These are phyloP conservation scores for Psilocybe cubensis DNA, from an alignment of 768 basidiomycete genomes.

Conservation along the genomic window DNA sequence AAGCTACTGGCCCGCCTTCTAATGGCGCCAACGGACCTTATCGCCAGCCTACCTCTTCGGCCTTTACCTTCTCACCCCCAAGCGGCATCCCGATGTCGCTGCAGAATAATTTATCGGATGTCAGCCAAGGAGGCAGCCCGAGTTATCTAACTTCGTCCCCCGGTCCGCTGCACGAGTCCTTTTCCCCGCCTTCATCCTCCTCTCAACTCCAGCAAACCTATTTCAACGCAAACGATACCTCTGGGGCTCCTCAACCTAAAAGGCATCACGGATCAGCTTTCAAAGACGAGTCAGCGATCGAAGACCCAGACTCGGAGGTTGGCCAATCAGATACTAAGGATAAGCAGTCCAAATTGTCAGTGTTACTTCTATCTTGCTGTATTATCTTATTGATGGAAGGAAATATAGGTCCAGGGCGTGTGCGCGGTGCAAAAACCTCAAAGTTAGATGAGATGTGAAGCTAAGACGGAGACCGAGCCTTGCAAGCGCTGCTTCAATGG, in stretches of 20 bases:
- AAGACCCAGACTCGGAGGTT: conserved; percentile 40
- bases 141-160: conserved; percentile 26
- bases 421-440: conserved; percentile 64
- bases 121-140: conserved; percentile 8
- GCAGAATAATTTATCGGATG: conserved; percentile 4
- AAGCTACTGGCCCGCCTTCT: conserved; percentile 8
- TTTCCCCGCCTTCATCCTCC: conserved; percentile 21
- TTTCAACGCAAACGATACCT: conserved; percentile 20
- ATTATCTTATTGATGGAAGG: conserved; percentile 11
- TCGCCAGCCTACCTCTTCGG: conserved; percentile 17
- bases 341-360: conserved; percentile 44
- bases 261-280: conserved; percentile 34
- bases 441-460: conserved; percentile 84
- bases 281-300: conserved; percentile 34
- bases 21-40: conserved; percentile 9
- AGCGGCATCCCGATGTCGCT: neutral
- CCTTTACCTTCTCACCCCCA: conserved; percentile 13
- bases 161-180: conserved; percentile 27
- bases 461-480: conserved; percentile 69
- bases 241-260: conserved; percentile 34
- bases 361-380: neutral
- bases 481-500: conserved; percentile 78
- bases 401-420: conserved; percentile 63
- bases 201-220: conserved; percentile 18
- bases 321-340: conserved; percentile 37